Base-by-base conservation (phyloP, 2,329 filamentous ascomycete species). In the Alternaria atra region DNA sequence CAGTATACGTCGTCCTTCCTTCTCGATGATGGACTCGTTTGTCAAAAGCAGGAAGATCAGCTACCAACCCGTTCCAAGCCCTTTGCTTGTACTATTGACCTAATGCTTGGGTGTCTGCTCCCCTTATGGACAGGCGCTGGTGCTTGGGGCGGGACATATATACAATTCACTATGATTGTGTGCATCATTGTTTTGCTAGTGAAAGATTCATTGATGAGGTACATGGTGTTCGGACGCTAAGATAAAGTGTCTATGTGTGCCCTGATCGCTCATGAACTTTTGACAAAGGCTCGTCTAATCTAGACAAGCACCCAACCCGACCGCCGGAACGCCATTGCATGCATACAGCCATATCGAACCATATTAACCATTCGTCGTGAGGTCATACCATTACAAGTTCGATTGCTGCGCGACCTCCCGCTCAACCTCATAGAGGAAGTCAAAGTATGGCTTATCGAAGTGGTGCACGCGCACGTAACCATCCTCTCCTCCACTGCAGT, bases 401-500 rank as follows among this genome's bases (percentile, higher is more conserved):
- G 74, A 72, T 73, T 82, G 83, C 61, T 50, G 46, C 46, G 65
- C 71, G 47, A 69, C 71, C 58, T 97, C 94, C 81, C 94, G 87
- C 89, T 99, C 95, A 64, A 98, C 95, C 86, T 99, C 95, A 81
- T 97, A 99, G 85, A 91, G 88, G 84, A 99, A 99, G 82, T 99
- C 95, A 80, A 95, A 98, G 86, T 97, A 99, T 65, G 91, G 88
- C 86, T 97, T 97, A 84, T 99, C 95, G 82, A 99, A 99, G 83
- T 97, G 93, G 84, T 99, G 95, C 71, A 98, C 90, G 77, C 95
- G 92, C 68, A 99, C 94, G 84, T 99, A 99, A 76, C 95, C 95
- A 82, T 99, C 95, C 84, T 99, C 95, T 82, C 94, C 94, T 72
- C 95, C 95, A 76, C 91, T 94, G 75, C 93, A 94, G 83, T 99